Base-by-base conservation (phyloP, 2,329 filamentous ascomycete genomes). In the Xylaria sp. region DNA sequence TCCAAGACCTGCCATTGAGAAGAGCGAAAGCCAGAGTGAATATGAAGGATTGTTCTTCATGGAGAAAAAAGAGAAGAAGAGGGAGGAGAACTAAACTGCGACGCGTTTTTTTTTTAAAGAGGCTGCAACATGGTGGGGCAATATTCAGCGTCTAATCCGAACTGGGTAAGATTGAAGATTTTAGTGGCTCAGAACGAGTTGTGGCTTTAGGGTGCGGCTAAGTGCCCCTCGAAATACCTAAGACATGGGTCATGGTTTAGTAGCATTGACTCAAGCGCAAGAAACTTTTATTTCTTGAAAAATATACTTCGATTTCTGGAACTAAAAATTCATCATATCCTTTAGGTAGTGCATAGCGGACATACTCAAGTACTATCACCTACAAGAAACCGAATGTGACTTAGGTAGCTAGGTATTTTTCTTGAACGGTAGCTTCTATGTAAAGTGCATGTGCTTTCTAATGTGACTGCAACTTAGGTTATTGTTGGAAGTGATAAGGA, bases 11-110 rank as follows among this genome's bases (percentile, higher is more conserved):
- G 84, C 83, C 86, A 88, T 84, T 82, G 86, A 80, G 6, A 44
- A 67, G 73, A 78, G 82, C 83, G 79, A 83, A 86, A 87, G 83
- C 83, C 85, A 88, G 88, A 90, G 88, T 90, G 88, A 89, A 90
- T 90, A 89, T 85, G 87, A 82, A 85, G 83, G 83, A 83, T 83
- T 80, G 65, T 67, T 66, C 65, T 74, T 77, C 83, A 81, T 82
- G 81, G 79, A 77, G 77, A 80, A 72, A 75, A 78, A 62, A 40
- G 73, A 73, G 67, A 70, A 74, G 65, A 70, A 28, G 65, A 61
- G 68, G 65, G 65, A 46, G 46, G 23, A 63, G 38, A 44, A 42
- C 13, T 13, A 33, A 57, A 11, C 54, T 28, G 53, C 46, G 23
- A 31, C 15, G 46, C 13, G 13, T 59, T 54, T 33, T 33, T 53